Conservation (phyloP, 2,329 filamentous ascomycete species). For the Annulohypoxylon truncatum region DNA sequence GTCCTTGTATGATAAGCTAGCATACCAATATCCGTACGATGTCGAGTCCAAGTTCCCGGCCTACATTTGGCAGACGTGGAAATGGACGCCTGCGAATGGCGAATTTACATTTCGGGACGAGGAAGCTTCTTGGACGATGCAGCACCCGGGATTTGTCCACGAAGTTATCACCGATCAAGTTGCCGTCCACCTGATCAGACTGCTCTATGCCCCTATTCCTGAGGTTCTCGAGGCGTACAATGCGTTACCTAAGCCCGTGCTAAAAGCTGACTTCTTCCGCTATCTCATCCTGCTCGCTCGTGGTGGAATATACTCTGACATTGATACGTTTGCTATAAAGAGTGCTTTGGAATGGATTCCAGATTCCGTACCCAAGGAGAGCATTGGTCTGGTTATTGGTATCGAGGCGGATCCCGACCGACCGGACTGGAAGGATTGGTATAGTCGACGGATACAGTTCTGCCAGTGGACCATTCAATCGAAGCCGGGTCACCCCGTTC, state of each 20-base stretch:
- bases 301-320: constrained; percentile 83
- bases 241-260: constrained; percentile 76
- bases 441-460: constrained; percentile 95
- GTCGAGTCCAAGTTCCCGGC: constrained; percentile 89
- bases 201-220: constrained; percentile 86
- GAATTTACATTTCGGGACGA: constrained; percentile 84
- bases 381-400: constrained; percentile 88
- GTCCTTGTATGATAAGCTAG: constrained; percentile 82
- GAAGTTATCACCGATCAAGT: constrained; percentile 96
- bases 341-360: constrained; percentile 92
- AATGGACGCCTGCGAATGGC: constrained; percentile 79
- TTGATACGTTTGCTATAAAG: constrained; percentile 88
- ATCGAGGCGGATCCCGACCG: constrained; percentile 97
- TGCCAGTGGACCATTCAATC: constrained; percentile 99
- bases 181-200: constrained; percentile 80
- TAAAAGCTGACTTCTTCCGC: constrained; percentile 84
- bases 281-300: constrained; percentile 74
- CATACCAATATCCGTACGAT: constrained; percentile 95
- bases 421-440: constrained; percentile 94
- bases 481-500: constrained; percentile 92
- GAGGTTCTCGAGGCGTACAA: constrained; percentile 83
- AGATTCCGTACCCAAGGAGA: constrained; percentile 76
- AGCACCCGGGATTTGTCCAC: constrained; percentile 92
- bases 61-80: constrained; percentile 99
- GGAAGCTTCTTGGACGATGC: constrained; percentile 88